Evolutionary conservation across 768 basidiomycete genomes (phyloP), one percentile per base, ranked within the genome.

Genomic region (Lactarius hatsudake): DNA sequence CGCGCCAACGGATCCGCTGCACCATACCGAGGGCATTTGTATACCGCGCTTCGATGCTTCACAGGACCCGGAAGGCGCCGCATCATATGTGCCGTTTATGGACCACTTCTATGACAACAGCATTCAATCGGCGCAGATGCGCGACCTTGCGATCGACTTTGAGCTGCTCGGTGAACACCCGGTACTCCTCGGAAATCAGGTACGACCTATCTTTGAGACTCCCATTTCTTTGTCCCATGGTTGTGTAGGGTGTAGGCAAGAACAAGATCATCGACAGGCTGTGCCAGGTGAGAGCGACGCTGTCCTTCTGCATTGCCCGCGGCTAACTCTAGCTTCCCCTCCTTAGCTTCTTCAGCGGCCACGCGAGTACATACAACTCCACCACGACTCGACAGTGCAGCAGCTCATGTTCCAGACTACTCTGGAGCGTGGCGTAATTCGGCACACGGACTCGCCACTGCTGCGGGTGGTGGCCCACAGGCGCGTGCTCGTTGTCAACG

Each of bases 101-200:
- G 85, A 86, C 63, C 83, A 87, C 69, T 89, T 87, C 74, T 87
- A 88, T 70, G 84, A 89, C 68, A 89, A 89, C 69, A 86, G 85
- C 67, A 72, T 88, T 63, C 87, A 89, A 74, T 86, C 85, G 5
- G 86, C 84, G 12, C 74, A 87, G 53, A 88, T 89, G 87, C 79
- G 84, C 6, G 87, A 88, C 68, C 75, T 88, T 40, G 87, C 84
- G 0, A 79, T 87, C 28, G 87, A 89, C 71, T 67, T 88, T 32
- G 87, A 87, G 74, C 64, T 87, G 12, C 74, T 88, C 12, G 81
- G 83, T 6, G 87, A 88, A 71, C 87, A 89, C 74, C 77, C 88
- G 36, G 86, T 89, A 5, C 72, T 89, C 12, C 77, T 89, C 1
- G 87, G 87, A 23, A 89, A 89, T 72, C 87, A 89, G 80, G 86